Evolutionary conservation across 768 basidiomycete genomes (phyloP).

Genomic region (Brasilioporus rufonigricans): DNA sequence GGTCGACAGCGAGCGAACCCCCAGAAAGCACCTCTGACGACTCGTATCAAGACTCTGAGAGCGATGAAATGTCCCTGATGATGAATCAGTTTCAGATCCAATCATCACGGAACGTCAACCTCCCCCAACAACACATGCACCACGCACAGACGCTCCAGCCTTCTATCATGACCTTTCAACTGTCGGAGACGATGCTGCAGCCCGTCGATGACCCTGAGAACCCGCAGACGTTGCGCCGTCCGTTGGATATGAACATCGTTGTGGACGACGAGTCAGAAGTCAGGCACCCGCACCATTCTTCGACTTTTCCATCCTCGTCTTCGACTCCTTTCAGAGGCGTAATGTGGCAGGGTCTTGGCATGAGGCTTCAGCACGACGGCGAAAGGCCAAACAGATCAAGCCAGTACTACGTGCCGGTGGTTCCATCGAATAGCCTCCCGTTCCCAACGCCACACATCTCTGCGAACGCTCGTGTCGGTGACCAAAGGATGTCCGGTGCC

Average conservation of each 20-base stretch:
- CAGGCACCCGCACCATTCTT: conserved; percentile 3
- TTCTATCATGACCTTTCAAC: conserved; percentile 31
- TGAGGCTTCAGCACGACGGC: conserved; percentile 20
- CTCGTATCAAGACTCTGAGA: conserved; percentile 30
- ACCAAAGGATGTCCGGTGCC: conserved; percentile 9
- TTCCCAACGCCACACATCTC: conserved; percentile 13
- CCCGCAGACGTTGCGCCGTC: conserved; percentile 15
- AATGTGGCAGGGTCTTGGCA: conserved; percentile 23
- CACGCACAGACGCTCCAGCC: conserved; percentile 20
- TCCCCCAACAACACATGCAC: conserved; percentile 3
- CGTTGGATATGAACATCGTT: conserved; percentile 16
- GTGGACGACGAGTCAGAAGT: conserved; percentile 16
- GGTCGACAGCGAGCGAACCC: conserved; percentile 30
- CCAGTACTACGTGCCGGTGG: conserved; percentile 10
- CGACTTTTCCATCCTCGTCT: conserved; percentile 1
- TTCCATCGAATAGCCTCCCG: conserved; percentile 2
- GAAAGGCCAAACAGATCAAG: conserved; percentile 8
- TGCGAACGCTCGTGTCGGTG: neutral
- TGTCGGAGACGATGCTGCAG: conserved; percentile 22
- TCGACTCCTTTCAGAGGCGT: conserved; percentile 3
- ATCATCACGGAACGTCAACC: conserved; percentile 9
- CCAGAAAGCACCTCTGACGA: conserved; percentile 31
- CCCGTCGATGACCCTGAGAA: conserved; percentile 31
- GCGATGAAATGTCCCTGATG: conserved; percentile 34
- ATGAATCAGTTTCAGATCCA: conserved; percentile 31